Evolutionary conservation across 2,329 filamentous ascomycete genomes (phyloP), one percentile per base, ranked within the genome.

Genomic region (Alternaria gaisen): DNA sequence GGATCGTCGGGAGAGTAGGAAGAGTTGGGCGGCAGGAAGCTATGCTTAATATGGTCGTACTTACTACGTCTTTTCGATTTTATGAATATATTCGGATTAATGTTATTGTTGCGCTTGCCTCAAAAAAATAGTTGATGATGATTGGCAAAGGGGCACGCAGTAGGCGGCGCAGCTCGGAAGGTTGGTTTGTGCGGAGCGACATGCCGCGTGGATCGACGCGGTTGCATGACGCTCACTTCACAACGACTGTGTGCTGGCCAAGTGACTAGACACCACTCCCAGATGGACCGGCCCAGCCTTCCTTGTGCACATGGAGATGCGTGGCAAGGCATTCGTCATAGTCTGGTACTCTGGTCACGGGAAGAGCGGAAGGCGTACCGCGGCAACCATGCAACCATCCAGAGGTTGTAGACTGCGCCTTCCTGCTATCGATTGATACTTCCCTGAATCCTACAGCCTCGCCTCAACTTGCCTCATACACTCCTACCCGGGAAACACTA

Each of bases 21-120:
- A 68, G 46, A 75, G 69, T 50, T 76, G 73, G 75, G 68, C 69
- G 1, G 61, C 66, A 28, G 72, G 74, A 0, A 58, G 65, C 18
- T 77, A 75, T 51, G 58, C 60, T 41, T 67, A 52, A 44, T 28
- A 20, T 34, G 1, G 10, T 12, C 4, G 32, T 11, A n/a, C 8
- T 28, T 1, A 7, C 12, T 32, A 18, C 7, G 4, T 18, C 6
- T 3, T 7, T 18, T 16, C 4, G 2, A 22, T 6, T 51, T 6
- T 1, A 2, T 28, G 5, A 3, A 48, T 24, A 5, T 10, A 24
- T 24, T 16, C 5, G 16, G 20, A 7, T 3, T 24, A 24, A 8
- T 12, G 5, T 4, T 24, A 11, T 48, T 5, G 5, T 48, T 36
- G 14, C 20, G 14, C 18, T 22, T 42, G 40, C 4, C 5, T 18